Base-by-base conservation (phyloP, 2,329 filamentous ascomycete species). In the Curvularia sp. region DNA sequence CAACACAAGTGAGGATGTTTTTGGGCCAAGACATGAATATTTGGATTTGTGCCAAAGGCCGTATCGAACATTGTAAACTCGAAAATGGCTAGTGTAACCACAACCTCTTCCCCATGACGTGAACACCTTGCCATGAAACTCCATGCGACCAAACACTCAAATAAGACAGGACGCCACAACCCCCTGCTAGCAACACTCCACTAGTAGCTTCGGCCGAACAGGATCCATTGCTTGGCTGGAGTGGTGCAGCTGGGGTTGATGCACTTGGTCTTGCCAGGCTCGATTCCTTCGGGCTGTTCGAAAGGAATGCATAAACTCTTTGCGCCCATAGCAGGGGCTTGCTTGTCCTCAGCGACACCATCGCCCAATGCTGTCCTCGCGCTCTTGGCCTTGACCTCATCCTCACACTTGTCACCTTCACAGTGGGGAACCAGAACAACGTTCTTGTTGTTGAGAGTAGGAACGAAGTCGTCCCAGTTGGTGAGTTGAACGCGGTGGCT, bases 391-490 rank as follows among this genome's bases (percentile, higher is more conserved):
- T 98, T 98, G 82, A 98, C 92, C 77, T 92, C 87, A 71, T 97
- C 94, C 80, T 97, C 94, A 74, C 94, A 98, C 76, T 91, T 88
- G 60, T 87, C 86, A 12, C 86, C 90, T 62, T 93, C 83, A 76
- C 96, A 99, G 83, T 92, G 91, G 53, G 94, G 94, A 65, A 98
- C 96, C 60, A 98, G 82, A 43, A 96, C 89, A 43, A 98, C 88
- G 74, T 98, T 97, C 86, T 96, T 96, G 75, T 86, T 83, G 78
- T 99, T 95, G 41, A 99, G 86, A 0, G 92, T 88, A 7, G 95
- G 94, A 46, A 95, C 87, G 55, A 99, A 96, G 53, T 97, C 89
- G 39, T 92, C 89, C 95, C 95, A 99, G 67, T 93, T 78, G 49
- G 87, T 91, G 68, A 98, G 83, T 63, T 90, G 81, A 68, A 95